Evolutionary conservation across 2,329 filamentous ascomycete species (phyloP), one percentile per base, ranked within the genome.

Genomic region (Lachnellula suecica): DNA sequence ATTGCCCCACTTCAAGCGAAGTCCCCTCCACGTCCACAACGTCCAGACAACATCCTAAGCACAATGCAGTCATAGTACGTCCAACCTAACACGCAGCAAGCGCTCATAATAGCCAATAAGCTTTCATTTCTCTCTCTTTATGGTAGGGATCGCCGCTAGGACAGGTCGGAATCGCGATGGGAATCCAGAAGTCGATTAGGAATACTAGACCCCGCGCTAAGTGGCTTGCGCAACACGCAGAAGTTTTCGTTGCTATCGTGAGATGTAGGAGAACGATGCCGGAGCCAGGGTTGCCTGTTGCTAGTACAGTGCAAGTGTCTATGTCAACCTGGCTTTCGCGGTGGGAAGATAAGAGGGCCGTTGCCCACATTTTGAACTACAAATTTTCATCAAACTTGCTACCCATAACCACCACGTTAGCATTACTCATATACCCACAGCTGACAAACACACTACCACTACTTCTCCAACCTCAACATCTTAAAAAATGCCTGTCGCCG

Each of bases 401-500:
- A n/a, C n/a, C n/a, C n/a, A n/a, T n/a, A n/a, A n/a, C n/a, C n/a
- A n/a, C n/a, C n/a, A n/a, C n/a, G n/a, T n/a, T n/a, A n/a, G n/a
- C n/a, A n/a, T n/a, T n/a, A n/a, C n/a, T n/a, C n/a, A n/a, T n/a
- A n/a, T n/a, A n/a, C n/a, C n/a, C n/a, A n/a, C n/a, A n/a, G n/a
- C n/a, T n/a, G n/a, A n/a, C n/a, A n/a, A n/a, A n/a, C n/a, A n/a
- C n/a, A n/a, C n/a, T n/a, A n/a, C n/a, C n/a, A n/a, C n/a, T n/a
- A n/a, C n/a, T n/a, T n/a, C n/a, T n/a, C n/a, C n/a, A n/a, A n/a
- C n/a, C n/a, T n/a, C n/a, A 35, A 35, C 15, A 35, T 44, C 23
- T 38, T 57, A 65, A 19, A 72, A 61, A 6, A 74, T 75, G 70
- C 72, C 71, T 63, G 59, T 65, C 57, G 70, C 72, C 42, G 60